Evolutionary conservation across 768 basidiomycete genomes (phyloP), one percentile per base, ranked within the genome.

Genomic region (Dentipellis fragilis): DNA sequence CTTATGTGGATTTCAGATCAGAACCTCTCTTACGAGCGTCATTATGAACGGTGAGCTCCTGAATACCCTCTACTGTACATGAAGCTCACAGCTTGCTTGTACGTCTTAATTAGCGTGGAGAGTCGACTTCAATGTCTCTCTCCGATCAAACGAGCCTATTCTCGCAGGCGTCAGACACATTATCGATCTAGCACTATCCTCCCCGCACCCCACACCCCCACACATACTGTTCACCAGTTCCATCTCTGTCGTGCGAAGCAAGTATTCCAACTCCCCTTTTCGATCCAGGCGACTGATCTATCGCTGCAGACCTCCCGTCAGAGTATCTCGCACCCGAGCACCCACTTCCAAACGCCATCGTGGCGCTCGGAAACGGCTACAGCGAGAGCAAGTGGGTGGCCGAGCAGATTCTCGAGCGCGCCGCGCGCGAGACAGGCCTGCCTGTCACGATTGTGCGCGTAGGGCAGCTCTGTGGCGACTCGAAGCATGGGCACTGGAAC

Each of bases 101-200:
- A 7, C 11, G 35, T 12, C 54, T n/a, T n/a, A n/a, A n/a, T n/a
- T 50, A 61, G 67, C 65, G 0, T 69, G 66, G 64, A 52, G 57
- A 22, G 59, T 67, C 38, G 60, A 67, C 52, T 68, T 68, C 58
- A 67, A 67, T 35, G 54, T 63, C 29, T 37, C 56, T 7, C 56
- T 68, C 2, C 17, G 53, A 0, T 65, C 66, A 0, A 68, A 67
- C 56, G 59, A 64, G 49, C 58, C 57, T 2, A 58, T 66, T 21
- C 17, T 68, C 38, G 53, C 61, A 5, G 62, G 59, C 5, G 48
- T 62, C 8, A 62, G 64, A 3, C 58, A 62, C 40, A 49, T 69
- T 10, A 29, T 68, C 52, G 61, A 65, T 29, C 58, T 68, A n/a
- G 57, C 62, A 2, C 51, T 67, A 12, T 40, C 55, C 14, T 62